Conservation (phyloP, 2,329 filamentous ascomycete species). For the Phyllosticta paracitricarpa region DNA sequence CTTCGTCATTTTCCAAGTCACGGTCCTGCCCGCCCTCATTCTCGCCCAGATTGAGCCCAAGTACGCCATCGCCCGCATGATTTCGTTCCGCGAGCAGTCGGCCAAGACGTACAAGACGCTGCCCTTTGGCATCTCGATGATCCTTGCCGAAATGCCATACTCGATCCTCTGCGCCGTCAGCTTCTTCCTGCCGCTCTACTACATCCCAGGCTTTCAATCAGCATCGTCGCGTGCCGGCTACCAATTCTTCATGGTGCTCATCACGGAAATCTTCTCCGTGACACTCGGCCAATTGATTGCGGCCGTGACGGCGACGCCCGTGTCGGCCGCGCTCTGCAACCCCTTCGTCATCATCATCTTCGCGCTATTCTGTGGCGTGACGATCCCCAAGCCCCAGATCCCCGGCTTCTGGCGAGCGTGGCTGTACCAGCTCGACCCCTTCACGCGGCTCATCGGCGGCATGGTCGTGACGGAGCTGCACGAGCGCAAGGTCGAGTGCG, state of each 20-base stretch:
- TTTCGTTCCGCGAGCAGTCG: conserved; percentile 78
- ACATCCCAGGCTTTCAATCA: conserved; percentile 63
- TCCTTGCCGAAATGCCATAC: conserved; percentile 80
- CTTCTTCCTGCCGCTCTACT: conserved; percentile 80
- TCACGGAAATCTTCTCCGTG: conserved; percentile 77
- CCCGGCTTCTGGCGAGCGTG: conserved; percentile 68
- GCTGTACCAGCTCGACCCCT: conserved; percentile 75
- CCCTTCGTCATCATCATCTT: conserved; percentile 78
- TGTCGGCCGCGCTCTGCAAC: conserved; percentile 70
- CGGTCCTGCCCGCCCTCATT: conserved; percentile 73
- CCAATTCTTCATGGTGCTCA: conserved; percentile 75
- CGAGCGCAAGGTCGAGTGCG: conserved; percentile 52
- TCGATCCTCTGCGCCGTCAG: conserved; percentile 66
- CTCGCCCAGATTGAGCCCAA: conserved; percentile 77
- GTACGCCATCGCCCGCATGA: conserved; percentile 67
- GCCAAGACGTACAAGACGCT: conserved; percentile 78
- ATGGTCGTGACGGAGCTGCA: conserved; percentile 73
- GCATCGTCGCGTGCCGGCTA: conserved; percentile 62
- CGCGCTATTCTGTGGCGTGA: conserved; percentile 78
- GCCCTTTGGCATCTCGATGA: conserved; percentile 66
- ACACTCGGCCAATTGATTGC: conserved; percentile 65
- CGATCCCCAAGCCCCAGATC: conserved; percentile 69
- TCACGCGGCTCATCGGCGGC: conserved; percentile 70
- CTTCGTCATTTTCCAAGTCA: conserved; percentile 85
- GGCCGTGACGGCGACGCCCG: conserved; percentile 65